phyloP scores from a whole-genome alignment of 1,139 yeast genomes.

The Debaryomyces sp. region DNA sequence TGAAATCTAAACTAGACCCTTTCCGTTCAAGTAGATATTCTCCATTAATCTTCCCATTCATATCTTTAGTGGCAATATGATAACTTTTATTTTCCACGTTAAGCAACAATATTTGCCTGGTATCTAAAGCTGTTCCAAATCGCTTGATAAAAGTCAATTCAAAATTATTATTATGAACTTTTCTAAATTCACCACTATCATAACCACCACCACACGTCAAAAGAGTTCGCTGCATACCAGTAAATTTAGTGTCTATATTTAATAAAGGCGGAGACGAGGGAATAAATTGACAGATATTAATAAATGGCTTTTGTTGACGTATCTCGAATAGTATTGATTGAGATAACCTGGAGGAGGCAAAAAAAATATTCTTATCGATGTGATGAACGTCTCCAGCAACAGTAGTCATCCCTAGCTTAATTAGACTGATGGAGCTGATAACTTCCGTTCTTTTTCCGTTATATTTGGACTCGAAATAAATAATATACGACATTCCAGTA shows the following conservation, averaged over 20 bases:
- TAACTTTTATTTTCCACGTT: neutral
- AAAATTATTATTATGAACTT: conserved; percentile 6
- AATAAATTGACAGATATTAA: conserved; percentile 24
- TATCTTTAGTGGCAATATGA: conserved; percentile 5
- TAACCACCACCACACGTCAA: conserved; percentile 43
- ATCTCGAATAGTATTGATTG: conserved; percentile 38
- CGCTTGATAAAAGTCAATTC: neutral
- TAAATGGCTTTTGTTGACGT: conserved; percentile 28
- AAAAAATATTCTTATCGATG: conserved; percentile 31
- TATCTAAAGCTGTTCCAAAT: neutral
- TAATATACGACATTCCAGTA: conserved; percentile 32
- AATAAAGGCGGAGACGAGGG: conserved; percentile 42
- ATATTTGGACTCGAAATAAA: conserved; percentile 22
- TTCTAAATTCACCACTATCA: conserved; percentile 38
- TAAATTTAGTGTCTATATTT: conserved; percentile 21
- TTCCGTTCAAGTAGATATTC: neutral
- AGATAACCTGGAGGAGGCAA: conserved; percentile 35
- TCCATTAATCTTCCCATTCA: conserved; percentile 5
- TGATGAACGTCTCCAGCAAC: conserved; percentile 30
- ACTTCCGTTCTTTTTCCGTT: conserved; percentile 2
- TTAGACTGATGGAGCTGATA: conserved; percentile 26
- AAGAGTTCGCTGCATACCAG: conserved; percentile 15
- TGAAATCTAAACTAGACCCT: neutral
- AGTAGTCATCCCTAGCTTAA: conserved; percentile 36
- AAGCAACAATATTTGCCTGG: neutral